Evolutionary conservation across 2,329 filamentous ascomycete genomes (phyloP), one percentile per base, ranked within the genome.

Genomic region (Aureobasidium vineae): DNA sequence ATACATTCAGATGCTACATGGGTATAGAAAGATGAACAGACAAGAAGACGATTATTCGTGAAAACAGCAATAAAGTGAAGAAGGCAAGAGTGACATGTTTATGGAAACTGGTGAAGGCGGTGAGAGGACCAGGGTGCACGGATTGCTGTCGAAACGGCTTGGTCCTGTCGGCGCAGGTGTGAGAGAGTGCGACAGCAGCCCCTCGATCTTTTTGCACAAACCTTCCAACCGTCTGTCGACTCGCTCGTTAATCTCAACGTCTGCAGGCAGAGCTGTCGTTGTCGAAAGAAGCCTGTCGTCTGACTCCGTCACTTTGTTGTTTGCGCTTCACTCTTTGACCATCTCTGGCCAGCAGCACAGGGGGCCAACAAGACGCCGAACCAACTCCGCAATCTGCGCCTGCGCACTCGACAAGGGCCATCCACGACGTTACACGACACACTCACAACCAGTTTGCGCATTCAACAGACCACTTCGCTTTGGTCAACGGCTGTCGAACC

Each of bases 361-460:
- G 56, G 56, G 56, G 19, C 16, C 23, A 38, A 19, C 54, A n/a
- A 8, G 26, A 28, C 21, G 53, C 53, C 36, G 53, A 38, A 38
- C 23, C 53, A 41, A 16, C 56, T 60, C 56, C 56, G 41, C 56
- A 59, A 19, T 59, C 54, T 41, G 54, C 54, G 38, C 38, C 28
- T 60, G 41, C 56, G 2, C 53, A n/a, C 54, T 43, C 54, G 23
- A 38, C 33, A 56, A 23, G n/a, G 16, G 21, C 16, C 31, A 28
- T 28, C 16, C 41, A 60, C 56, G 26, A 60, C 56, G 41, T 47
- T 45, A 60, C 56, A 60, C 56, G 56, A 60, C 56, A 60, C 56
- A 16, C 47, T 41, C 38, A 33, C 41, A 26, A 47, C 56, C 6
- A 45, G 21, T 33, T 45, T 26, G 56, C 56, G 28, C 56, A 36